Evolutionary conservation across 2,329 filamentous ascomycete genomes (phyloP).

Genomic region (Diaporthe eres): DNA sequence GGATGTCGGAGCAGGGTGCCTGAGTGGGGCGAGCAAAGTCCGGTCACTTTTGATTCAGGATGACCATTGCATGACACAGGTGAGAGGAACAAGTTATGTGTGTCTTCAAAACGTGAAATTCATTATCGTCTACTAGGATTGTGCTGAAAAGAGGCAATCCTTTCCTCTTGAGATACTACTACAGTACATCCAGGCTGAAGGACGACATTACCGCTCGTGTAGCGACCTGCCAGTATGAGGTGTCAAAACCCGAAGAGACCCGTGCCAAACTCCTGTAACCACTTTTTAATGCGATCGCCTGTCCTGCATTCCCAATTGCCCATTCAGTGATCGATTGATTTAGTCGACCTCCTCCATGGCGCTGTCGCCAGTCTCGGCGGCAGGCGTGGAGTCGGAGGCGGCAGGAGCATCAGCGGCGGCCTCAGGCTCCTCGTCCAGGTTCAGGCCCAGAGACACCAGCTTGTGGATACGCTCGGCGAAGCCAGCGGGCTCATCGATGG

Average conservation of each 20-base stretch:
- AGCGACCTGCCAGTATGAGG: slow-evolving; percentile 45
- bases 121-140: slow-evolving; percentile 42
- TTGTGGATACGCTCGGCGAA: slow-evolving; percentile 99
- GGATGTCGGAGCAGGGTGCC: background rate
- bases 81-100: background rate
- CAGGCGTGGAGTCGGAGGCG: slow-evolving; percentile 69
- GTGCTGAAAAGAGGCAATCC: slow-evolving; percentile 31
- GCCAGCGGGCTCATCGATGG: slow-evolving; percentile 97
- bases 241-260: slow-evolving; percentile 50
- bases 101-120: slow-evolving; percentile 38
- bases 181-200: slow-evolving; percentile 40
- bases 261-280: slow-evolving; percentile 57
- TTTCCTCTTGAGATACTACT: slow-evolving; percentile 40
- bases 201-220: slow-evolving; percentile 37
- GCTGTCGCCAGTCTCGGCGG: slow-evolving; percentile 82
- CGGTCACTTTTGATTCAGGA: background rate
- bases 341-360: slow-evolving; percentile 99
- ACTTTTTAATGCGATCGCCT: slow-evolving; percentile 55
- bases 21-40: background rate
- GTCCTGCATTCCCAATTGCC: slow-evolving; percentile 37
- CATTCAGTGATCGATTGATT: slow-evolving; percentile 46
- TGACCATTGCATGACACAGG: background rate
- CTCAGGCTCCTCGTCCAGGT: slow-evolving; percentile 97
- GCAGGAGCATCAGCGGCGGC: slow-evolving; percentile 71
- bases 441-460: slow-evolving; percentile 96